phyloP scores from a whole-genome alignment of 192 early-diverging fungal species.

The Thoreauomyces humboldtii region DNA sequence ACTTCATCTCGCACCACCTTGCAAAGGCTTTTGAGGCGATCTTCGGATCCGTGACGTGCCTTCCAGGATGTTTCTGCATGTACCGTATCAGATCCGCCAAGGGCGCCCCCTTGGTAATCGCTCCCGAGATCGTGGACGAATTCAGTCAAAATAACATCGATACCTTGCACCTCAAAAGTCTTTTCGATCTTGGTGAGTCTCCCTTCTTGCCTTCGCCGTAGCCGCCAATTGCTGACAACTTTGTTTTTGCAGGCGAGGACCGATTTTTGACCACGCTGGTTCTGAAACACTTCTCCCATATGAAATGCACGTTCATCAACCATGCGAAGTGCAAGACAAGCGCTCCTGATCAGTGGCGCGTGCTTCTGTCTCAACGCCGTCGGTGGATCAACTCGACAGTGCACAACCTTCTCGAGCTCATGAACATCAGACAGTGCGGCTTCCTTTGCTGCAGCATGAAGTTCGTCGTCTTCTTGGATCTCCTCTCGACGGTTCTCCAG shows the following conservation, averaged over 20 bases:
- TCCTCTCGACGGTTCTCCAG: conserved; percentile 90
- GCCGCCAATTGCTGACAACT: too few relatives aligned
- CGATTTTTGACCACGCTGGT: conserved; percentile 91
- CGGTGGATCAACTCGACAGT: conserved; percentile 96
- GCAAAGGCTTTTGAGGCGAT: conserved; percentile 64
- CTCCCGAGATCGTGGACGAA: conserved; percentile 72
- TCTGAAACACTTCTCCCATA: conserved; percentile 92
- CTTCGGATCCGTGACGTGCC: conserved; percentile 51
- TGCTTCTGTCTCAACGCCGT: conserved; percentile 85
- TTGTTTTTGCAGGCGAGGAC: conserved; percentile 68
- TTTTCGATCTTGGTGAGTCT: conserved; percentile 81
- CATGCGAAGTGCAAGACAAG: conserved; percentile 75
- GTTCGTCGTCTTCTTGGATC: conserved; percentile 90
- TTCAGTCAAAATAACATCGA: conserved; percentile 83
- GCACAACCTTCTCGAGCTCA: conserved; percentile 82
- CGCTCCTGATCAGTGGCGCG: conserved; percentile 80
- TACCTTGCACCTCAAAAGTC: conserved; percentile 90
- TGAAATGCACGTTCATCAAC: conserved; percentile 81
- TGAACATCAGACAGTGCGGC: conserved; percentile 81
- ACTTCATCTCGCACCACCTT: conserved; percentile 92
- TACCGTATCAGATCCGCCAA: conserved; percentile 52
- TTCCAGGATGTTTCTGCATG: conserved; percentile 52
- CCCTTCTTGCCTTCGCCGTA: too few relatives aligned
- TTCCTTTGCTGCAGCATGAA: conserved; percentile 93
- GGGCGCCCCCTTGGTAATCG: conserved; percentile 67